phyloP scores from a whole-genome alignment of 2,329 filamentous ascomycete genomes.

The Nemania sp. region DNA sequence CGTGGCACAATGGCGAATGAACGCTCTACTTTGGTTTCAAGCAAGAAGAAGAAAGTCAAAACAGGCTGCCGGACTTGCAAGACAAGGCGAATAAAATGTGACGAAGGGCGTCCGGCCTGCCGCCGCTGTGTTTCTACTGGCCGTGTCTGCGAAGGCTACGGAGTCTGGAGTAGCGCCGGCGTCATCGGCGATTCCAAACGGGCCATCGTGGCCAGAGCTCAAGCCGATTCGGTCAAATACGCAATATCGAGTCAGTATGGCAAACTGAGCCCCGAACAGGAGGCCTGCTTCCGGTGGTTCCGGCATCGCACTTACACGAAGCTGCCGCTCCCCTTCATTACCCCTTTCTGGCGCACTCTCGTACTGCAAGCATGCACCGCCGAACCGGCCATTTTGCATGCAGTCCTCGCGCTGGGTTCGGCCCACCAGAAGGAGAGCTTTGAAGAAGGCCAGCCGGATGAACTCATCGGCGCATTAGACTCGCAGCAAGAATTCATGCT shows the following conservation, averaged over 20 bases:
- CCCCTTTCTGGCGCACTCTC: slow-evolving; percentile 43
- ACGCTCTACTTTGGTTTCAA: background rate
- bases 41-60: slow-evolving; percentile 27
- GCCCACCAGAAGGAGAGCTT: slow-evolving; percentile 36
- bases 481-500: slow-evolving; percentile 36
- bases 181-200: slow-evolving; percentile 13
- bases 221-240: background rate
- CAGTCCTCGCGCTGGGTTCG: slow-evolving; percentile 44
- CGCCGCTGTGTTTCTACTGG: slow-evolving; percentile 35
- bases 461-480: slow-evolving; percentile 15
- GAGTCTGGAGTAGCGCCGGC: slow-evolving; percentile 37
- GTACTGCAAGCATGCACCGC: slow-evolving; percentile 42
- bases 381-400: slow-evolving; percentile 47
- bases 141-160: slow-evolving; percentile 39
- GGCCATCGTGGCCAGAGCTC: slow-evolving; percentile 25
- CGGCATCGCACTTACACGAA: slow-evolving; percentile 43
- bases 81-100: slow-evolving; percentile 38
- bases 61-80: slow-evolving; percentile 40
- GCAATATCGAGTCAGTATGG: slow-evolving; percentile 12
- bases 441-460: background rate
- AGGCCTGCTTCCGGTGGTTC: slow-evolving; percentile 48
- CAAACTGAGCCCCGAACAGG: slow-evolving; percentile 37
- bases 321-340: slow-evolving; percentile 43
- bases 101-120: slow-evolving; percentile 36
- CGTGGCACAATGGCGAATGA: background rate